A percentile compares a stretch with the other conserved stretches of the same genome.
Conservation (phyloP, 2,329 filamentous ascomycete genomes). For the Cercospora nicotianae region DNA sequence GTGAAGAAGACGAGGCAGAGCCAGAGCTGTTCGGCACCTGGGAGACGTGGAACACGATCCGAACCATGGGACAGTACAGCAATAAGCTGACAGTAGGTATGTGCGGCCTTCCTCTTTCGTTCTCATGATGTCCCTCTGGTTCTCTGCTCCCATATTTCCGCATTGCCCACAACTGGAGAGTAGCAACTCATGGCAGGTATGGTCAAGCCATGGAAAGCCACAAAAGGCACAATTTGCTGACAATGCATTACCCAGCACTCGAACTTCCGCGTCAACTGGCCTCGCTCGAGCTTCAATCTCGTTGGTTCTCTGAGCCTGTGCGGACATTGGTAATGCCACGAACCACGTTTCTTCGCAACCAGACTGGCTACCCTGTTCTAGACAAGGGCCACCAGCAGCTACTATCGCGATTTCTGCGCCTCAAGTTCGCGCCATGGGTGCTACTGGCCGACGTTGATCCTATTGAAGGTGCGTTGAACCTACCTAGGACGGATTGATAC, state of each 20-base stretch:
- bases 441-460: slow-evolving; percentile 59
- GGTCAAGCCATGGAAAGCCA: background rate
- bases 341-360: slow-evolving; percentile 58
- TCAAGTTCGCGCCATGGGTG: slow-evolving; percentile 60
- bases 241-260: slow-evolving; percentile 48
- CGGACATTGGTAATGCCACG: slow-evolving; percentile 56
- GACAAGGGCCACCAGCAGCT: slow-evolving; percentile 59
- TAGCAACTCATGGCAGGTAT: slow-evolving; percentile 10
- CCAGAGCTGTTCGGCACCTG: slow-evolving; percentile 70
- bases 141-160: background rate
- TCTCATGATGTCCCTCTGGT: slow-evolving; percentile 7
- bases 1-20: slow-evolving; percentile 27
- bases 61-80: slow-evolving; percentile 83
- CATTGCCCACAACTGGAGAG: background rate
- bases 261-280: slow-evolving; percentile 61
- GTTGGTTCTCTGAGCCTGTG: slow-evolving; percentile 65
- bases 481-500: too few relatives aligned
- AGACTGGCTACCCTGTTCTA: slow-evolving; percentile 59
- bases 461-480: slow-evolving; percentile 36
- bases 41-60: slow-evolving; percentile 91
- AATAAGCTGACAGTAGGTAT: slow-evolving; percentile 79
- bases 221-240: slow-evolving; percentile 5
- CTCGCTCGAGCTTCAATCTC: slow-evolving; percentile 54
- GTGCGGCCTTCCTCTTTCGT: slow-evolving; percentile 37
- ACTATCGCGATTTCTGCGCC: slow-evolving; percentile 58